A percentile compares a stretch with the other conserved stretches of the same genome.
phyloP scores from a whole-genome alignment of 371 early-diverging fungal genomes.

The Phascolomyces articulosus region DNA sequence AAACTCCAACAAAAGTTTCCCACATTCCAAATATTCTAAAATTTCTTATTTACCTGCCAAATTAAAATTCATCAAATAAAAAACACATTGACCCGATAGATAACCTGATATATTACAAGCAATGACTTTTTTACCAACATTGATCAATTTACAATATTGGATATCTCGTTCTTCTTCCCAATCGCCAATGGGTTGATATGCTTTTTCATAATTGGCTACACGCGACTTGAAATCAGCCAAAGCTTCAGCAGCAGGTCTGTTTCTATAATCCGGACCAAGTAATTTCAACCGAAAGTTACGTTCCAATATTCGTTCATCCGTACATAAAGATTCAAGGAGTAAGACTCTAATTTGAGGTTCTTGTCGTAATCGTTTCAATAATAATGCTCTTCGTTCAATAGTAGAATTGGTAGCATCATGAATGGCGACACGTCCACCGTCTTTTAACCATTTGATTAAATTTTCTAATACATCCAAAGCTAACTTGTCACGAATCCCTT shows the following conservation, averaged over 20 bases:
- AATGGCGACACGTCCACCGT: constrained; percentile 77
- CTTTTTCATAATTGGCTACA: constrained; percentile 80
- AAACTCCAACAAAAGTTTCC: too few species aligned
- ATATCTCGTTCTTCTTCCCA: constrained; percentile 76
- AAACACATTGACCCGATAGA: constrained; percentile 80
- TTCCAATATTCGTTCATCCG: constrained; percentile 67
- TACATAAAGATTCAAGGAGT: constrained; percentile 79
- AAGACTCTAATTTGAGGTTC: constrained; percentile 61
- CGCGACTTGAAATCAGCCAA: constrained; percentile 76
- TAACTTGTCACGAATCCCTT: constrained; percentile 69
- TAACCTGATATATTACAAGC: constrained; percentile 83
- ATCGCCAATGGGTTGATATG: constrained; percentile 78
- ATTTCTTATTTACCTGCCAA: constrained; percentile 47
- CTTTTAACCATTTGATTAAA: constrained; percentile 75
- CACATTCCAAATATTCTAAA: too few species aligned
- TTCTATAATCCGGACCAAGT: constrained; percentile 81
- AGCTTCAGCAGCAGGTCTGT: constrained; percentile 69
- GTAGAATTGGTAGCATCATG: constrained; percentile 93
- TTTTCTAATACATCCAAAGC: constrained; percentile 86
- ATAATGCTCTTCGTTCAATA: constrained; percentile 63
- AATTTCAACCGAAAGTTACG: constrained; percentile 83
- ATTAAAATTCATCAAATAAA: constrained; percentile 85
- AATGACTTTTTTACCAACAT: constrained; percentile 85
- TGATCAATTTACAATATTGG: constrained; percentile 82
- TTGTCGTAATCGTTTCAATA: constrained; percentile 64